These are phyloP conservation scores for Auricularia sp. DNA, from an alignment of 768 basidiomycete species.

Conservation along the genomic window DNA sequence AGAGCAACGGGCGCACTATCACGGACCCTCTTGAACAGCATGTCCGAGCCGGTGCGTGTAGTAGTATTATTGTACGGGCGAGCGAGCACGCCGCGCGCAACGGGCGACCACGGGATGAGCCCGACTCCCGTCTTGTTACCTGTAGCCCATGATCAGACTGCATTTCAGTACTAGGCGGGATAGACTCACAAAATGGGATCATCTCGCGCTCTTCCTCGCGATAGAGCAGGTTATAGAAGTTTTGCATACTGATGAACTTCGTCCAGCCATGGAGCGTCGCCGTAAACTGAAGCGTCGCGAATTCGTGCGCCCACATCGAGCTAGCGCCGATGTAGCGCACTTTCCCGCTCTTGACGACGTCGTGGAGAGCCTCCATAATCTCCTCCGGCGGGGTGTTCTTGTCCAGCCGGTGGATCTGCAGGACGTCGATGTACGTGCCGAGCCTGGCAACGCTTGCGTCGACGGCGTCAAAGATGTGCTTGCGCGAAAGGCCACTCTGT, in stretches of 20 bases:
- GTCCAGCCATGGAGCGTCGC: slow-evolving; percentile 6
- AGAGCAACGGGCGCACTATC: neutral
- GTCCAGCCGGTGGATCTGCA: slow-evolving; percentile 35
- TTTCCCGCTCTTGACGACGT: slow-evolving; percentile 39
- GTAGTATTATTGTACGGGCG: slow-evolving; percentile 22
- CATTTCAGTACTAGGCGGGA: neutral
- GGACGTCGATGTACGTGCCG: slow-evolving; percentile 34
- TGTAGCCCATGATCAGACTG: neutral
- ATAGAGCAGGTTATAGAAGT: slow-evolving; percentile 52
- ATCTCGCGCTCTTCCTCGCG: slow-evolving; percentile 58
- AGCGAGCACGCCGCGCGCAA: slow-evolving; percentile 28
- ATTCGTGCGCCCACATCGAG: slow-evolving; percentile 26
- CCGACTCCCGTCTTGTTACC: slow-evolving; percentile 39
- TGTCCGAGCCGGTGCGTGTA: slow-evolving; percentile 28
- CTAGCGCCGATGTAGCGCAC: slow-evolving; percentile 39
- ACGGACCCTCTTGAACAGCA: neutral
- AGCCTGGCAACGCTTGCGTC: slow-evolving; percentile 31
- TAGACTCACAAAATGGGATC: slow-evolving; percentile 31
- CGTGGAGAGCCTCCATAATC: slow-evolving; percentile 42
- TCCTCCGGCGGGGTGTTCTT: slow-evolving; percentile 33
- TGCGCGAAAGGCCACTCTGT: neutral
- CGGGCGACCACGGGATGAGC: slow-evolving; percentile 38
- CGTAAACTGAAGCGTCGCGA: neutral
- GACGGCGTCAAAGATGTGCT: slow-evolving; percentile 43
- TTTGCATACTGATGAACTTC: slow-evolving; percentile 62